Percentiles rank a stretch among this genome's conserved stretches.
phyloP scores from a whole-genome alignment of 2,329 filamentous ascomycete genomes.

The Hypoxylon sp. region DNA sequence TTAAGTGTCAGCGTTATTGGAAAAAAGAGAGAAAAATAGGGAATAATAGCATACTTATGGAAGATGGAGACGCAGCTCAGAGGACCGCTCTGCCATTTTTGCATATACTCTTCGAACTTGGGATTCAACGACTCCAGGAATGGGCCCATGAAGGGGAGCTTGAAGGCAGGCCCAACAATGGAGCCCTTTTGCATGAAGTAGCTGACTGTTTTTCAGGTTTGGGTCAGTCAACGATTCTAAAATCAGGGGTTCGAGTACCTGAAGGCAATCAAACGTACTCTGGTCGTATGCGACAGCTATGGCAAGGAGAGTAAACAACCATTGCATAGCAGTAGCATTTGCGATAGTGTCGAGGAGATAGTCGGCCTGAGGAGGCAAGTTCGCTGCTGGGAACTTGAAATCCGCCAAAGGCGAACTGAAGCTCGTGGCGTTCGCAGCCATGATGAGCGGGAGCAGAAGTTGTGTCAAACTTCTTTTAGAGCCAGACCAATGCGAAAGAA shows the following conservation, averaged over 20 bases:
- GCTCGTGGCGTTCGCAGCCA: slow-evolving; percentile 71
- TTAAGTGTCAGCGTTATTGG: slow-evolving; percentile 12
- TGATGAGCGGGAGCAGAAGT: slow-evolving; percentile 47
- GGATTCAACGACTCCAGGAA: slow-evolving; percentile 94
- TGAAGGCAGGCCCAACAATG: slow-evolving; percentile 80
- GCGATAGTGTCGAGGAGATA: slow-evolving; percentile 67
- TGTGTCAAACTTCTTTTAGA: not conserved
- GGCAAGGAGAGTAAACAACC: slow-evolving; percentile 77
- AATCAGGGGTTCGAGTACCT: not conserved
- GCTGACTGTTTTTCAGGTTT: slow-evolving; percentile 66
- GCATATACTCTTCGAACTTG: slow-evolving; percentile 90
- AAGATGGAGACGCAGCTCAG: slow-evolving; percentile 98
- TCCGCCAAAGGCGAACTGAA: slow-evolving; percentile 77
- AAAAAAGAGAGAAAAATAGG: not conserved
- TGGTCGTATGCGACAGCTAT: slow-evolving; percentile 88
- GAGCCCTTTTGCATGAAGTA: slow-evolving; percentile 81
- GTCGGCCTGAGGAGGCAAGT: slow-evolving; percentile 68
- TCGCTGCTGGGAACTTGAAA: slow-evolving; percentile 63
- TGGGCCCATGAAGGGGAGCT: slow-evolving; percentile 91
- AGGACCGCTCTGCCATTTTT: slow-evolving; percentile 90
- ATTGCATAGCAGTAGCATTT: slow-evolving; percentile 70
- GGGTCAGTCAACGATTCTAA: slow-evolving; percentile 35
- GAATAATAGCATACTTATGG: slow-evolving; percentile 80
- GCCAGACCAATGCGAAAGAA: slow-evolving; percentile 1
- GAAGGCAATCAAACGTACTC: slow-evolving; percentile 67